Percentiles rank a stretch among this genome's conserved stretches.
These are phyloP conservation scores for Ustilago esculenta DNA, from an alignment of 1,284 basidiomycete genomes.

Conservation along the genomic window DNA sequence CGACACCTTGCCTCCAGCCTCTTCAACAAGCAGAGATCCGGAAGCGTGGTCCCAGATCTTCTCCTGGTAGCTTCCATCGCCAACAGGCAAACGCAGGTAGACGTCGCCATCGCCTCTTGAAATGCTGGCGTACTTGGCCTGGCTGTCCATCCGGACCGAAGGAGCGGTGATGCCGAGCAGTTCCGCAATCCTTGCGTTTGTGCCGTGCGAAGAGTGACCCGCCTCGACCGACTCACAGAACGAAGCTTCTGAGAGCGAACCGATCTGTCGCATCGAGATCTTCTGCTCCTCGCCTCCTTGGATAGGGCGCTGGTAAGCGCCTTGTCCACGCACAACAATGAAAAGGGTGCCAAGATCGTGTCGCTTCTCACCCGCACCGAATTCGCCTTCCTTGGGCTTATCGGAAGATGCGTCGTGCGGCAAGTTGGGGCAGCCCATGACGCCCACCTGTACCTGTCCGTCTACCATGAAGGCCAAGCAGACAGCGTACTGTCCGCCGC, in stretches of 20 bases:
- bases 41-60: slow-evolving; percentile 98
- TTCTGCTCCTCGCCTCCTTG: slow-evolving; percentile 43
- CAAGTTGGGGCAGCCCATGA: slow-evolving; percentile 95
- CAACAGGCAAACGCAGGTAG: slow-evolving; percentile 89
- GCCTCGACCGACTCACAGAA: slow-evolving; percentile 95
- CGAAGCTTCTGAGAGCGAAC: slow-evolving; percentile 71
- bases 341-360: slow-evolving; percentile 62
- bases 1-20: slow-evolving; percentile 86
- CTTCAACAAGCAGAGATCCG: slow-evolving; percentile 83
- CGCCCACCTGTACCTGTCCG: slow-evolving; percentile 77
- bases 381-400: slow-evolving; percentile 64
- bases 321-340: slow-evolving; percentile 60
- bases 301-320: slow-evolving; percentile 59
- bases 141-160: slow-evolving; percentile 92
- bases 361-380: slow-evolving; percentile 41
- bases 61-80: slow-evolving; percentile 79
- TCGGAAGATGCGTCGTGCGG: slow-evolving; percentile 69
- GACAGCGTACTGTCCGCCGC: slow-evolving; percentile 96
- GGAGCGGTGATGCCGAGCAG: slow-evolving; percentile 76
- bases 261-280: slow-evolving; percentile 58
- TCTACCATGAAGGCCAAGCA: slow-evolving; percentile 91
- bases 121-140: slow-evolving; percentile 93
- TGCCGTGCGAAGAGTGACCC: slow-evolving; percentile 89
- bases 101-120: slow-evolving; percentile 86
- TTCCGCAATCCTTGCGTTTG: slow-evolving; percentile 76